Percentiles rank a stretch among this genome's conserved stretches.
phyloP scores from a whole-genome alignment of 176 grass and related monocot genomes.

The Raddia distichophylla region DNA sequence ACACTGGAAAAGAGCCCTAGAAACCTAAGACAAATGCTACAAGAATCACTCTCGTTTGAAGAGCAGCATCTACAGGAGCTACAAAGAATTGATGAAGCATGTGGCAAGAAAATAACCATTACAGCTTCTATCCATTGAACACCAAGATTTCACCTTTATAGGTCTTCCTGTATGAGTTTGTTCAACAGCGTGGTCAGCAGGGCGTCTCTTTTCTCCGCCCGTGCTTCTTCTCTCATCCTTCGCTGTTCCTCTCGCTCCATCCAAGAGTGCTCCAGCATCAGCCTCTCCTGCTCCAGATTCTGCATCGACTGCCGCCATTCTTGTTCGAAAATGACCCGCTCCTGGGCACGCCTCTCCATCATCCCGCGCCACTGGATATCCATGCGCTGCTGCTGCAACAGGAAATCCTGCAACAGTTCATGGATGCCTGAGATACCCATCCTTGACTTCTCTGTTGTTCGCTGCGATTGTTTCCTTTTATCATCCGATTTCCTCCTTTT shows the following conservation, averaged over 20 bases:
- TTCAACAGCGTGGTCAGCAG: conserved; percentile 48
- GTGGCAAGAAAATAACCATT: conserved; percentile 31
- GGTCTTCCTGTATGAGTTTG: conserved; percentile 62
- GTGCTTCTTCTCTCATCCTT: conserved; percentile 51
- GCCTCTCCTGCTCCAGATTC: conserved; percentile 79
- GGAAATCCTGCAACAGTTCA: conserved; percentile 72
- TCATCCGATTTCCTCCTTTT: conserved; percentile 56
- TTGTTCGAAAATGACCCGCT: conserved; percentile 72
- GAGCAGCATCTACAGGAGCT: conserved; percentile 35
- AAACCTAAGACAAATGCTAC: conserved; percentile 27
- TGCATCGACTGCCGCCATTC: conserved; percentile 83
- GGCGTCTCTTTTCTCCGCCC: conserved; percentile 65
- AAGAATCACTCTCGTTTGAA: conserved; percentile 27
- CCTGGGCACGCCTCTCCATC: conserved; percentile 61
- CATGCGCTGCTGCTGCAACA: conserved; percentile 73
- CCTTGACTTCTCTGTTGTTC: conserved; percentile 31
- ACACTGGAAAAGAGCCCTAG: conserved; percentile 17
- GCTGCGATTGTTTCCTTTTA: conserved; percentile 45
- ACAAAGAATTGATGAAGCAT: conserved; percentile 53
- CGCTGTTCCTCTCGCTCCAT: conserved; percentile 70
- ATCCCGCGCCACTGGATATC: conserved; percentile 74
- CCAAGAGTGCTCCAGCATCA: conserved; percentile 83
- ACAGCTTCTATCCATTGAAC: conserved; percentile 23
- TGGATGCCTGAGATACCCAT: conserved; percentile 52
- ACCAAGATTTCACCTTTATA: conserved; percentile 24